Evolutionary conservation across 225 moss, liverwort and hornwort genomes (phyloP), one percentile per base, ranked within the genome.

Genomic region (Ulota crispa): DNA sequence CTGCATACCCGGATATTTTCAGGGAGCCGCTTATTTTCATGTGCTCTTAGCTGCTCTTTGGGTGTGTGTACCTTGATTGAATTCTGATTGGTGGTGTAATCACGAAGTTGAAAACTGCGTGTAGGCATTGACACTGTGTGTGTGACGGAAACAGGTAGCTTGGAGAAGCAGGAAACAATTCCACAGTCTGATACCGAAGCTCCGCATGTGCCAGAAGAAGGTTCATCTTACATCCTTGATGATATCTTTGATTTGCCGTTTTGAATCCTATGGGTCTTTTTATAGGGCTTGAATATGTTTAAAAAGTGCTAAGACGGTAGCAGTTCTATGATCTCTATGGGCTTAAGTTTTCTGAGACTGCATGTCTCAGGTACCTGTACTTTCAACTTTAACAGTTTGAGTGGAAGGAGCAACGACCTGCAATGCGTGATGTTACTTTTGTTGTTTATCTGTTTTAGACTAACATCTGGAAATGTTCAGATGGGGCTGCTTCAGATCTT

Each of bases 111-210:
- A 65, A 76, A 55, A n/a, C n/a, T 37, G 32, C 37, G 4, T 78
- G 32, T 13, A 13, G 45, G 20, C 23, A 21, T 75, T 83, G 57
- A 79, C 64, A 20, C 32, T 16, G 15, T 47, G 18, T 80, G 61
- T 76, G 76, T 64, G 85, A 73, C 42, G 53, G 21, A 43, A 78
- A 68, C 75, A 90, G 90, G 80, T 80, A 82, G 67, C 71, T 59
- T 88, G 80, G 82, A 75, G 34, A 86, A 84, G 73, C 80, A 67
- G 61, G 73, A 80, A 75, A 77, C 82, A 36, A 80, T 86, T 74
- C 70, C 81, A 76, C 83, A 81, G 50, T 79, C 83, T 76, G 89
- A 89, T 71, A 13, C 78, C 68, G 89, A 85, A 85, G 68, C 78
- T 66, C 72, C 67, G 76, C 72, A 68, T 7, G 2, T 34, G 31